Evolutionary conservation across 768 basidiomycete genomes (phyloP).

Genomic region (Suillus subaureus): DNA sequence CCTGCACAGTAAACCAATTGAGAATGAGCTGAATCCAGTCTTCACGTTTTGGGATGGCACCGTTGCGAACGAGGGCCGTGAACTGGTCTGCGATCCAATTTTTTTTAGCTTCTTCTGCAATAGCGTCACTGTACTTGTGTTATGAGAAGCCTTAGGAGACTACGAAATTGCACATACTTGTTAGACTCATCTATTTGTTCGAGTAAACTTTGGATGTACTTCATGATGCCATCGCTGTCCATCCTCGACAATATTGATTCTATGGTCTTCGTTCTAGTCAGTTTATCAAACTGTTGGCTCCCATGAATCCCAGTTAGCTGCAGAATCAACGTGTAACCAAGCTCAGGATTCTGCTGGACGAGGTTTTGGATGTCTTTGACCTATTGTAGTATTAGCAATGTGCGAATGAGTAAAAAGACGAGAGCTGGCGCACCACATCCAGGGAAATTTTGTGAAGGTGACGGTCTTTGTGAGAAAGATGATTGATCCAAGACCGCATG

Average conservation of each 20-base stretch:
- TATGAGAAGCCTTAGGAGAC: slow-evolving; percentile 3
- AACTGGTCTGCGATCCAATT: slow-evolving; percentile 90
- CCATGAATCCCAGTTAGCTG: slow-evolving; percentile 85
- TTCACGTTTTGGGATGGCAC: slow-evolving; percentile 78
- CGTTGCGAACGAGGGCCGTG: slow-evolving; percentile 73
- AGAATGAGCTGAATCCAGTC: slow-evolving; percentile 74
- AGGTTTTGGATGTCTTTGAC: slow-evolving; percentile 74
- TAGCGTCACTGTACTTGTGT: slow-evolving; percentile 41
- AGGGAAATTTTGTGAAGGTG: slow-evolving; percentile 88
- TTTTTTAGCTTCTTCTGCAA: slow-evolving; percentile 57
- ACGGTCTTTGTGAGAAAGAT: slow-evolving; percentile 84
- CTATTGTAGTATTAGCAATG: slow-evolving; percentile 38
- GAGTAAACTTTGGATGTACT: slow-evolving; percentile 75
- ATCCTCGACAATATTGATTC: slow-evolving; percentile 80
- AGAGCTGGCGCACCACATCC: slow-evolving; percentile 61
- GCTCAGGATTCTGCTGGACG: slow-evolving; percentile 72
- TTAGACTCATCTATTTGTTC: slow-evolving; percentile 54
- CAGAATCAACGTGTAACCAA: slow-evolving; percentile 84
- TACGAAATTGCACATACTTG: slow-evolving; percentile 37
- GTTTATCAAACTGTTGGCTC: slow-evolving; percentile 84
- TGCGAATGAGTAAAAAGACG: background rate
- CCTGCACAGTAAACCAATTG: slow-evolving; percentile 82
- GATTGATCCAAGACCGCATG: slow-evolving; percentile 97
- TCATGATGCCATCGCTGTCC: slow-evolving; percentile 71
- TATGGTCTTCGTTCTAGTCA: slow-evolving; percentile 92